Evolutionary conservation across 2,329 filamentous ascomycete species (phyloP), one percentile per base, ranked within the genome.

Genomic region (Bertia moriformis): DNA sequence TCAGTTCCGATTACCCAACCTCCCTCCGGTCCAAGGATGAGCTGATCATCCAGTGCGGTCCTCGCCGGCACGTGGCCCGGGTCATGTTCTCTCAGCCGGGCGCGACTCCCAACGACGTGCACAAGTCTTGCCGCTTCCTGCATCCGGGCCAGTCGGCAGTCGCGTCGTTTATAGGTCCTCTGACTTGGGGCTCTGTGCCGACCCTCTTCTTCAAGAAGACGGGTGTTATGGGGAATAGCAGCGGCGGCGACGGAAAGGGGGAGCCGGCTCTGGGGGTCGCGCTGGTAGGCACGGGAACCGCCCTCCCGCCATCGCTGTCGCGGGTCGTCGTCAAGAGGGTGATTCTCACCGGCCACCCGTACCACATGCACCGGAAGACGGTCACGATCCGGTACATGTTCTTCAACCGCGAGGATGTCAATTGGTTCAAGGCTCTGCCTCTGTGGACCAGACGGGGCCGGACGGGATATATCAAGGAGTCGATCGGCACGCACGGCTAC

Each of bases 361-460:
- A 87, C 70, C 94, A 98, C 65, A 98, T 98, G 57, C 86, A 98
- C 74, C 95, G 94, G 72, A 88, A 83, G 60, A 69, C 98, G 18
- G 91, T 98, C 42, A 98, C 91, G 1, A 80, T 98, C 37, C 81
- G 91, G 19, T 98, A 98, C 71, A 98, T 98, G 91, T 98, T 98
- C 71, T 98, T 98, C 76, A 93, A 89, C 66, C 69, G 82, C 38
- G 85, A 89, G 51, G 91, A 98, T 47, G 85, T 98, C 20, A 77
- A 83, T 48, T 98, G 91, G 88, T 98, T 96, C 73, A 93, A 94
- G 66, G 89, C 89, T 1, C 59, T 98, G 54, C 89, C 91, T 43
- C 62, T 98, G 45, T 98, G 89, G 88, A 98, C 91, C 4, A 84
- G 77, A 63, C 66, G 89, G 19, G 91, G 91, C 4, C 70, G 91